These are phyloP conservation scores for Gynostemma pentaphyllum DNA, from an alignment of 306 rosid species.

Conservation along the genomic window DNA sequence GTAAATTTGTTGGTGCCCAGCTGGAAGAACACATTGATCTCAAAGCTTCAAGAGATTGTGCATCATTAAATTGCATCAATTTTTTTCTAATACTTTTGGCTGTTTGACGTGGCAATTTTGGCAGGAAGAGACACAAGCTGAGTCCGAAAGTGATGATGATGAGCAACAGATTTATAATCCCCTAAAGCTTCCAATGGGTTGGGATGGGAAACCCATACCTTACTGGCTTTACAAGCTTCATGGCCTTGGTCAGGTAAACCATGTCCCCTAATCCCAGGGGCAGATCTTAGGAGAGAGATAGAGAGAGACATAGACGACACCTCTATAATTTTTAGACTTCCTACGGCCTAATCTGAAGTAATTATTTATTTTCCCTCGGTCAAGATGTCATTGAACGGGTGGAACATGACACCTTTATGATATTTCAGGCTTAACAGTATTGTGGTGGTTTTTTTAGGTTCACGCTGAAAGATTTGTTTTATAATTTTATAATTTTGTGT, in stretches of 20 bases:
- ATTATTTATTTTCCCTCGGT: too few species aligned
- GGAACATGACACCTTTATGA: too few species aligned
- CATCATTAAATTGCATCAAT: neutral
- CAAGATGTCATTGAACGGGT: too few species aligned
- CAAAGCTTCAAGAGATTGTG: neutral
- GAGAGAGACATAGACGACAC: too few species aligned
- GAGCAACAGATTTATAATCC: constrained; percentile 98
- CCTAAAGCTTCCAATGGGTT: constrained; percentile 96
- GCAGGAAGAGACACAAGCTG: constrained; percentile 91
- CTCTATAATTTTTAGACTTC: neutral
- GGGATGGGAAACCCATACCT: constrained; percentile 99
- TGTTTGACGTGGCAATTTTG: constrained; percentile 5
- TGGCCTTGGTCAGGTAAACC: constrained; percentile 94
- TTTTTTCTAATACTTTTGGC: neutral
- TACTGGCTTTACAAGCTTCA: constrained; percentile 97
- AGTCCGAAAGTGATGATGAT: constrained; percentile 86
- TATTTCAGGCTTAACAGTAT: neutral
- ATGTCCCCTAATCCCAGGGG: neutral
- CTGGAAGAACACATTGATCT: neutral
- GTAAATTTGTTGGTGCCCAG: neutral
- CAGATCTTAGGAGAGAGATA: neutral
- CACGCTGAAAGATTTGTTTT: neutral
- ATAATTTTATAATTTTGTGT: constrained; percentile 4
- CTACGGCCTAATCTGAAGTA: neutral
- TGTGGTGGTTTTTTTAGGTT: neutral